Evolutionary conservation across 305 asterid species (phyloP), one percentile per base, ranked within the genome.

Genomic region (Ajuga reptans): DNA sequence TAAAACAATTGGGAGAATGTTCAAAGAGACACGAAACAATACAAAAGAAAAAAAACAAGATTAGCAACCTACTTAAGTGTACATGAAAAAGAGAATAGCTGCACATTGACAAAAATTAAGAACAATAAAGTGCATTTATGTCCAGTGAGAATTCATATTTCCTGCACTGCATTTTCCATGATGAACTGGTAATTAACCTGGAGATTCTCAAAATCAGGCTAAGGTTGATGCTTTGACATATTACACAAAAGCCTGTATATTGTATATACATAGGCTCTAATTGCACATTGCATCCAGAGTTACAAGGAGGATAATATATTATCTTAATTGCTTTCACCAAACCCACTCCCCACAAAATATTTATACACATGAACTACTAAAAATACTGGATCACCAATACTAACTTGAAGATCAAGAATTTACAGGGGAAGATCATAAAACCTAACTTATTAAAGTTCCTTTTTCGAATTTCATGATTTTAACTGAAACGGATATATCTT

Each of bases 1-100:
- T 89, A 80, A 27, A 84, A 77, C 56, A 62, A 74, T 66, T 17
- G 37, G 14, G 29, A 10, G 60, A 66, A 69, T 52, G 42, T 66
- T 47, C 43, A 74, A 68, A 72, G 53, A 17, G 39, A 51, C 36
- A 17, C 68, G 47, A 73, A 52, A n/a, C 21, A 18, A 65, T 36
- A 60, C 9, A 53, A 52, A 10, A 37, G 70, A 65, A 27, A 64
- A 27, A 9, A 73, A 62, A 43, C 39, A 14, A 65, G 42, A 76
- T 9, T 37, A 63, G 46, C 54, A 51, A 47, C 58, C 61, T 10
- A 24, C 5, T 31, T 17, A 50, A n/a, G 59, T 16, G 37, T 42
- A 21, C 57, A 68, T 43, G 11, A 52, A 57, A 56, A 34, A 24
- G 72, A 42, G 15, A 54, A 41, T 56, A 61, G 21, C 21, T 52